Evolutionary conservation across 345 rosid species (phyloP), one percentile per base, ranked within the genome.

Genomic region (Barbarea vulgaris): DNA sequence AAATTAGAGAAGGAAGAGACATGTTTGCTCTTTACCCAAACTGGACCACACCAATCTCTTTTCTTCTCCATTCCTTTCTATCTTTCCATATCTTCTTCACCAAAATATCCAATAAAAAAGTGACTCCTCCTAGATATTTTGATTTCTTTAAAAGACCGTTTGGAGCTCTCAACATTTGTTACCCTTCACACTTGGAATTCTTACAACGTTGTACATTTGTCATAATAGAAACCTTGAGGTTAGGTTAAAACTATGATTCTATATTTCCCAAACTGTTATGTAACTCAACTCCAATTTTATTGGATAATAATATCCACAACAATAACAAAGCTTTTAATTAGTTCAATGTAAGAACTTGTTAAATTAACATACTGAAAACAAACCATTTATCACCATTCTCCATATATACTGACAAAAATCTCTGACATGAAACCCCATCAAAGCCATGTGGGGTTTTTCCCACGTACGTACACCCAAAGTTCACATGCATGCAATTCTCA

Each of bases 401-500:
- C 11, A 70, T 42, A 42, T 42, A 42, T 63, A 63, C 44, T 4
- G 72, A 63, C 80, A 77, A 70, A 69, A 63, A 77, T 51, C 69
- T 68, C 69, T 76, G 79, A 68, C 74, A 75, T 60, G 55, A 12
- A 52, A 28, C 76, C 80, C 76, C 79, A 69, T 63, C 34, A 77
- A 11, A 36, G 25, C 76, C 80, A 76, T 76, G 80, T 69, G 75
- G 52, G 75, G 27, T 52, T 69, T 63, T 63, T 9, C 44, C 18
- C 80, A 63, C 75, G 71, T 77, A 77, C 42, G 53, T 77, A 70
- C 80, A 70, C 71, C 66, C 51, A 77, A 77, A 70, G 80, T 55
- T 77, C 80, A 77, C 80, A 77, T 77, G 80, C 80, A 77, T 77
- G 80, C 80, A 76, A 62, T 31, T n/a, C 64, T 74, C 0, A 57